Conservation (phyloP, 768 basidiomycete species). For the Butyriboletus loyo region DNA sequence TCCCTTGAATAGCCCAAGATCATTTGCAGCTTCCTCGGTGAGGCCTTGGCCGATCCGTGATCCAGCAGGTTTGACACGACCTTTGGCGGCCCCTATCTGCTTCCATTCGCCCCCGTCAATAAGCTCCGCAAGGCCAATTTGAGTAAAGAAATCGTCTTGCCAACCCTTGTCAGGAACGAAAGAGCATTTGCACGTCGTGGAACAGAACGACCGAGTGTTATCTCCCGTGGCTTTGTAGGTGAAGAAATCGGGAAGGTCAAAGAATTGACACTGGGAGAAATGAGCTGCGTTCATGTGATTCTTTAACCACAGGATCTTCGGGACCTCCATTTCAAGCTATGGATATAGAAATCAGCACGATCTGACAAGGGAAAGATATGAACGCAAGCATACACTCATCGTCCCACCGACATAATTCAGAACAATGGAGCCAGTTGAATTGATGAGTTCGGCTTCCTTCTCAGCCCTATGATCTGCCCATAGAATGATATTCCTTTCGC, state of each 20-base stretch:
- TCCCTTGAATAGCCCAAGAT: slow-evolving; percentile 81
- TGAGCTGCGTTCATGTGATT: slow-evolving; percentile 70
- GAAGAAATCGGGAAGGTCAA: slow-evolving; percentile 92
- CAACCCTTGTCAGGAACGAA: slow-evolving; percentile 87
- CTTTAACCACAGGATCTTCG: slow-evolving; percentile 96
- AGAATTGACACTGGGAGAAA: slow-evolving; percentile 79
- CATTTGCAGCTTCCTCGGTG: slow-evolving; percentile 71
- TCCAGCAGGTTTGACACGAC: slow-evolving; percentile 73
- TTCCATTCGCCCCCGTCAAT: slow-evolving; percentile 60
- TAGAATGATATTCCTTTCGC: slow-evolving; percentile 83
- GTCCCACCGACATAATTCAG: slow-evolving; percentile 94
- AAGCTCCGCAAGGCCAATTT: slow-evolving; percentile 77
- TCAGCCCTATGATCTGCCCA: slow-evolving; percentile 98
- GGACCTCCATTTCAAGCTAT: slow-evolving; percentile 97
- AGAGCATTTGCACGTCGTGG: slow-evolving; percentile 94
- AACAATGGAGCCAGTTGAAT: slow-evolving; percentile 77
- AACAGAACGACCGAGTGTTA: slow-evolving; percentile 82
- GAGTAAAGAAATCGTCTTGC: slow-evolving; percentile 82
- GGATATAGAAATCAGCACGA: slow-evolving; percentile 4
- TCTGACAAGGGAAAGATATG: neutral
- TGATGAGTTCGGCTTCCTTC: slow-evolving; percentile 88
- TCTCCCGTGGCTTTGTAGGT: slow-evolving; percentile 85
- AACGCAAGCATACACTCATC: slow-evolving; percentile 69
- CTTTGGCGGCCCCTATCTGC: slow-evolving; percentile 69
- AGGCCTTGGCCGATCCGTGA: slow-evolving; percentile 83